Conservation (phyloP, 768 basidiomycete genomes). For the Hydnomerulius pinastri region DNA sequence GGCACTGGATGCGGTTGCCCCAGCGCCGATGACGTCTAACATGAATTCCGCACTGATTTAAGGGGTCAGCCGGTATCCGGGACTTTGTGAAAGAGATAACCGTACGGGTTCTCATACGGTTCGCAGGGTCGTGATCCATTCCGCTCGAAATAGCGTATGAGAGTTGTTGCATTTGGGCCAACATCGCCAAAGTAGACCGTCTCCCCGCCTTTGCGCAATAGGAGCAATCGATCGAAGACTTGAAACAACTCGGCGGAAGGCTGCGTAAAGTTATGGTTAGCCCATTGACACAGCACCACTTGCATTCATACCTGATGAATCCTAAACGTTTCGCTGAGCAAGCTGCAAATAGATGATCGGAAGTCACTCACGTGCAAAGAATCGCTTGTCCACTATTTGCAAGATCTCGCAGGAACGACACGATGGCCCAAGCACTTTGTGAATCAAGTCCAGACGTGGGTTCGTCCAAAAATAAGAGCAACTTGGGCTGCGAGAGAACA, state of each 20-base stretch:
- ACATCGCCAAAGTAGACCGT: conserved; percentile 71
- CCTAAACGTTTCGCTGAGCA: conserved; percentile 18
- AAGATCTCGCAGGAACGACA: conserved; percentile 71
- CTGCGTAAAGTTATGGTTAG: conserved; percentile 29
- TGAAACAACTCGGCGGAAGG: conserved; percentile 87
- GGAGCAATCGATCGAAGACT: conserved; percentile 74
- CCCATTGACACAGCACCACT: too few relatives aligned
- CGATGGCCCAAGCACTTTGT: conserved; percentile 83
- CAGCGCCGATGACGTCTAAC: conserved; percentile 76
- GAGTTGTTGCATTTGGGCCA: conserved; percentile 56
- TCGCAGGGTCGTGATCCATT: conserved; percentile 68
- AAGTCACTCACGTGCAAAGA: conserved; percentile 71
- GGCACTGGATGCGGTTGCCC: conserved; percentile 56
- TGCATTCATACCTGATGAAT: conserved; percentile 45
- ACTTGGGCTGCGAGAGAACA: conserved; percentile 51
- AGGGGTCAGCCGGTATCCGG: conserved; percentile 49
- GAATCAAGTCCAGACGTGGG: conserved; percentile 89
- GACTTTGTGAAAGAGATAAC: conserved; percentile 45
- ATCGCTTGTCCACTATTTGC: conserved; percentile 86
- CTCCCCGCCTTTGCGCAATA: conserved; percentile 77
- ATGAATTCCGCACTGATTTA: conserved; percentile 57
- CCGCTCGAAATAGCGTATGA: conserved; percentile 77
- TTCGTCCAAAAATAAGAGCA: conserved; percentile 86
- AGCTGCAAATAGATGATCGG: not conserved
- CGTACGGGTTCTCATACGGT: conserved; percentile 65